These are phyloP conservation scores for Closterium sp. DNA, from an alignment of 139 green algal species.

Conservation along the genomic window DNA sequence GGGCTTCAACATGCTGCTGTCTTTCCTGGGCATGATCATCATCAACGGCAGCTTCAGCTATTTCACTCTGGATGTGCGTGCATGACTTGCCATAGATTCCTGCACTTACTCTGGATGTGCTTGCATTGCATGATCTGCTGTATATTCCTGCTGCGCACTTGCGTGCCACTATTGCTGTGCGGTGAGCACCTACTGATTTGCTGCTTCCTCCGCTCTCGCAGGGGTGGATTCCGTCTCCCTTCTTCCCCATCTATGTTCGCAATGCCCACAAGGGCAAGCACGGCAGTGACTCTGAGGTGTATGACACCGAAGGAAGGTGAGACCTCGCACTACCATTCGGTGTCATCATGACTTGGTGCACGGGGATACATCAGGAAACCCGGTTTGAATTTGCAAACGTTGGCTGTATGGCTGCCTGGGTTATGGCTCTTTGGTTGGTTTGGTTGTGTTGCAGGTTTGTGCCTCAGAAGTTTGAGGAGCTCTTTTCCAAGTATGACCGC, in stretches of 20 bases:
- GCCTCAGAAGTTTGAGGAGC: constrained; percentile 51
- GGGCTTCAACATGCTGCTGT: constrained; percentile 49
- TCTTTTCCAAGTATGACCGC: constrained; percentile 51
- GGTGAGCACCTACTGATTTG: background rate
- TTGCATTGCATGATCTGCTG: background rate
- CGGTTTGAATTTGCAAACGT: too few species aligned
- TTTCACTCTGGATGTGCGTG: constrained; percentile 42
- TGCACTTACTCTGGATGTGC: constrained; percentile 39
- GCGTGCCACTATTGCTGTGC: background rate
- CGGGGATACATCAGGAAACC: too few species aligned
- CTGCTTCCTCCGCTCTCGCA: background rate
- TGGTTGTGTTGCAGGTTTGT: constrained; percentile 40
- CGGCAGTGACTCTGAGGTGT: constrained; percentile 50
- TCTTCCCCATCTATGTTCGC: constrained; percentile 34
- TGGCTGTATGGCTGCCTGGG: too few species aligned
- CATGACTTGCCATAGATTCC: background rate
- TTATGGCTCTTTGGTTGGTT: background rate
- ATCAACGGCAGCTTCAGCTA: constrained; percentile 48
- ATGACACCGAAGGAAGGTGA: constrained; percentile 49
- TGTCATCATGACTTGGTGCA: too few species aligned
- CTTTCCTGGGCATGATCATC: constrained; percentile 27
- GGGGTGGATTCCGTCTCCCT: constrained; percentile 45
- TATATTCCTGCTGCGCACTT: background rate
- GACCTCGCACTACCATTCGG: background rate
- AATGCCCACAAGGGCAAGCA: constrained; percentile 55